phyloP scores from a whole-genome alignment of 768 basidiomycete genomes.

The Lepiota venenata region DNA sequence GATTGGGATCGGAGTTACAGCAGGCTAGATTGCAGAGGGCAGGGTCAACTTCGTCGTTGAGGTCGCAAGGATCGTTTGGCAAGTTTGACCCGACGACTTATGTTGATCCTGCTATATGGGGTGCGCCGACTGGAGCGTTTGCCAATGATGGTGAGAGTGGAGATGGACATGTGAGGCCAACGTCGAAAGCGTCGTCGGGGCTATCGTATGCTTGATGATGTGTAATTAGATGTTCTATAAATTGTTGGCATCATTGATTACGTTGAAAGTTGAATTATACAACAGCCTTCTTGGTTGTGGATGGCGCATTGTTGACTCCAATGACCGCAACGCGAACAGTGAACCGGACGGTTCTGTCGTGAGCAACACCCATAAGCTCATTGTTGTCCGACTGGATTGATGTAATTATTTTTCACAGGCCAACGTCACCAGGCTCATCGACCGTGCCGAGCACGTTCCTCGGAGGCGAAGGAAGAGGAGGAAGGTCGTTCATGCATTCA shows the following conservation, averaged over 20 bases:
- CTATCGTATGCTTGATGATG: conserved; percentile 6
- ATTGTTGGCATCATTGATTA: not conserved
- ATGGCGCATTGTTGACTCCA: not conserved
- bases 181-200: conserved; percentile 3
- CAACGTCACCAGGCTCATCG: not conserved
- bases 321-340: too few relatives aligned
- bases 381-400: too few relatives aligned
- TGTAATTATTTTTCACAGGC: not conserved
- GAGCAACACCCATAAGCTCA: too few relatives aligned
- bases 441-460: not conserved
- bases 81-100: conserved; percentile 13
- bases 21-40: conserved; percentile 3
- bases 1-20: not conserved
- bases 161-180: conserved; percentile 10
- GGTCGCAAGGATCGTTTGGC: conserved; percentile 10
- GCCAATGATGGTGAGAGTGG: not conserved
- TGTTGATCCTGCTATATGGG: conserved; percentile 14
- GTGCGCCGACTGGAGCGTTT: conserved; percentile 7
- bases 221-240: too few relatives aligned
- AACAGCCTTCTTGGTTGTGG: not conserved
- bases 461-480: not conserved
- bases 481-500: not conserved
- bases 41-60: conserved; percentile 13
- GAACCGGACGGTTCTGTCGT: too few relatives aligned
- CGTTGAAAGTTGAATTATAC: too few relatives aligned